Base-by-base conservation (phyloP, 192 early-diverging fungal genomes). In the Coemansia sp. region DNA sequence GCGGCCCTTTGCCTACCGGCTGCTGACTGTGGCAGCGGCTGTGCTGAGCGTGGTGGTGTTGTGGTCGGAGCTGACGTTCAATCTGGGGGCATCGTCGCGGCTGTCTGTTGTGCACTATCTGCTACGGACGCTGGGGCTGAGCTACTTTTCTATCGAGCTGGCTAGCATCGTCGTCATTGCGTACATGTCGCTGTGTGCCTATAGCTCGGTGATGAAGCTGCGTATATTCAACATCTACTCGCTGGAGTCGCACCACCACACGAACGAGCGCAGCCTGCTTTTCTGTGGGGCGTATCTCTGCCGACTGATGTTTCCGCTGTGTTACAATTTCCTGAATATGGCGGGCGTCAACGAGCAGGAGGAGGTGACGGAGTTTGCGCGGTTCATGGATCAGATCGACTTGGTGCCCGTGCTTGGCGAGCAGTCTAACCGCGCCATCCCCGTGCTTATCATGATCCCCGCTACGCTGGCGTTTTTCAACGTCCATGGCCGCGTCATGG, bases 11-110 rank as follows among this genome's bases (percentile, higher is more conserved):
- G 60, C 87, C 6, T 85, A 87, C 63, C 88, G 89, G 11, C 62
- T 67, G 1, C 64, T 92, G 27, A 75, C 91, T 6, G 75, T 92
- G 9, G 53, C 90, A 1, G 90, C 84, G 51, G 84, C 88, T 0
- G 16, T 86, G 21, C 69, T 91, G 34, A 93, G 94, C 29, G 62
- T 87, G 2, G 77, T 87, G 29, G 84, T 98, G 35, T 78, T 98
- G 33, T 98, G 97, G 97, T 96, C 94, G 4, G 97, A 98, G 78
- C 84, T 94, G 36, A 96, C 93, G 1, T 97, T 96, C 71, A 93
- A 94, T 63, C 64, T 90, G 34, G 56, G 34, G 34, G 59, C 74
- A 11, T 75, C 81, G 24, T 88, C 90, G 33, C 80, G 86, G 6
- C 70, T 96, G 44, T 94, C 92, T 6, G 87, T 93, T 59, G 90